phyloP scores from a whole-genome alignment of 768 basidiomycete genomes.

The Omphalotus guepiniiformis region DNA sequence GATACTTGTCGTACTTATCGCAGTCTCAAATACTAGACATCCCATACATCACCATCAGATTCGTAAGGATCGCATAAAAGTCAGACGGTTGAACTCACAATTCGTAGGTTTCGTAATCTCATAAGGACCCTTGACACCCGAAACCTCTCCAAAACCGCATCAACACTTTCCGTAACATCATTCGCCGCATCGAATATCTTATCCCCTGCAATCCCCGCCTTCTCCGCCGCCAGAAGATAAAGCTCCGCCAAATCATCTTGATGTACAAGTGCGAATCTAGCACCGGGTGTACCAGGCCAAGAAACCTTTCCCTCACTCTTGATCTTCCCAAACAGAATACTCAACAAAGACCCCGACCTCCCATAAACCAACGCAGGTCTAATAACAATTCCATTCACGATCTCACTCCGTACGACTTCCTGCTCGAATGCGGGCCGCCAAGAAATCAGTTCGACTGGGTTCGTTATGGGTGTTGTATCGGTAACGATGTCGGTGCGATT shows the following conservation, averaged over 20 bases:
- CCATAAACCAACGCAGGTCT: constrained; percentile 43
- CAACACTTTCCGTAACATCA: constrained; percentile 33
- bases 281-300: constrained; percentile 32
- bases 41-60: neutral
- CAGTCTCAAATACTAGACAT: constrained; percentile 33
- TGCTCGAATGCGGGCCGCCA: constrained; percentile 34
- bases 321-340: constrained; percentile 24
- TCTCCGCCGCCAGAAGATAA: constrained; percentile 36
- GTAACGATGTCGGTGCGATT: constrained; percentile 25
- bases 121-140: constrained; percentile 33
- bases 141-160: constrained; percentile 36
- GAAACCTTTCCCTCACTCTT: constrained; percentile 22
- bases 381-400: constrained; percentile 42
- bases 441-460: constrained; percentile 21
- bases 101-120: constrained; percentile 28
- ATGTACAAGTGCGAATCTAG: constrained; percentile 31
- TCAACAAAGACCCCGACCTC: constrained; percentile 32
- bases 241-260: constrained; percentile 43
- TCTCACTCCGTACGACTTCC: constrained; percentile 20
- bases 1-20: constrained; percentile 25
- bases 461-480: constrained; percentile 29
- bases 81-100: constrained; percentile 23
- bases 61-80: neutral
- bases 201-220: constrained; percentile 30
- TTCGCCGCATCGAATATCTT: constrained; percentile 39